These are phyloP conservation scores for Galeopsis tetrahit DNA, from an alignment of 257 asterid genomes.

Conservation along the genomic window DNA sequence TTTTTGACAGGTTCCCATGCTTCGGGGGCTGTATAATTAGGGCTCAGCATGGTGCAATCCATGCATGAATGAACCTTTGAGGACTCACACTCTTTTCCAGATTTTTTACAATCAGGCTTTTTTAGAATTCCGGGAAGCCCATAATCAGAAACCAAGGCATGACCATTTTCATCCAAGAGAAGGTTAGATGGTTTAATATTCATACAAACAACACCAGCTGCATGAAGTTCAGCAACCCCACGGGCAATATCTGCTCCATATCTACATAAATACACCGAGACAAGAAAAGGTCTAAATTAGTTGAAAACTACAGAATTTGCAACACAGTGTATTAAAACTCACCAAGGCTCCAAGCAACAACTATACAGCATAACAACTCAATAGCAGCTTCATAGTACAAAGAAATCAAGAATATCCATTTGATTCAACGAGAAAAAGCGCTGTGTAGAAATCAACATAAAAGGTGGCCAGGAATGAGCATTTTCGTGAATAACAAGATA, in stretches of 20 bases:
- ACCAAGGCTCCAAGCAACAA: conserved; percentile 14
- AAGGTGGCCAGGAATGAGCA: neutral
- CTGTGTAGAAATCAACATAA: conserved; percentile 9
- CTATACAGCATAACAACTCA: conserved; percentile 9
- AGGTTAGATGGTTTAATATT: conserved; percentile 95
- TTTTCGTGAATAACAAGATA: conserved; percentile 4
- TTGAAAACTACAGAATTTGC: conserved; percentile 20
- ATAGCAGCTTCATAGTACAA: neutral
- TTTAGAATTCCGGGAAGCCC: conserved; percentile 95
- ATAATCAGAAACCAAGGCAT: conserved; percentile 94
- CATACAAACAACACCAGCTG: conserved; percentile 99
- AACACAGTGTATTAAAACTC: conserved; percentile 14
- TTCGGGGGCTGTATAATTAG: conserved; percentile 97
- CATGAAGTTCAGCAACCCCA: conserved; percentile 98
- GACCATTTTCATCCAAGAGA: conserved; percentile 90
- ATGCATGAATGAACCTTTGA: conserved; percentile 89
- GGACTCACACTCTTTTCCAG: conserved; percentile 78
- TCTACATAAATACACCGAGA: conserved; percentile 56
- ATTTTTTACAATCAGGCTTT: conserved; percentile 82
- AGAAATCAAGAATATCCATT: conserved; percentile 3
- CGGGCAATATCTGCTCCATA: conserved; percentile 99
- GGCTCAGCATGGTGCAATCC: conserved; percentile 99
- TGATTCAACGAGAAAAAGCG: conserved; percentile 9
- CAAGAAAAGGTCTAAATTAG: conserved; percentile 22
- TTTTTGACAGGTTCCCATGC: conserved; percentile 99